Conservation (phyloP, 2,329 filamentous ascomycete species). For the Atkinsonella hypoxylon region DNA sequence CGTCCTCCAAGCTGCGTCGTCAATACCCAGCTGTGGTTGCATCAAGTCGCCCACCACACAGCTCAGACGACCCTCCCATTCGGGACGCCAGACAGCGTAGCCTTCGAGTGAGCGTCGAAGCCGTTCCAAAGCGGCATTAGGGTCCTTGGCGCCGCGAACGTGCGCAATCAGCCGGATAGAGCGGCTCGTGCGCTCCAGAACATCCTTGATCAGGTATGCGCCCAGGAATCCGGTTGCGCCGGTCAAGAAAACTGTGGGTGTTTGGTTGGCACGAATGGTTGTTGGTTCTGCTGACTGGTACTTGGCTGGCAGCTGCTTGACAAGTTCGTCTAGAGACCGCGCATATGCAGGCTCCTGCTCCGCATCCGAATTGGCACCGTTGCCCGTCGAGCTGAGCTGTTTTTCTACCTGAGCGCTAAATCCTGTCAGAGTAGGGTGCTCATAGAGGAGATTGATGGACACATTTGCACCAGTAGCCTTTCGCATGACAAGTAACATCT, state of each 20-base stretch:
- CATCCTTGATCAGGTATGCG: constrained; percentile 63
- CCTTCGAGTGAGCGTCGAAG: constrained; percentile 56
- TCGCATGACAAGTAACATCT: constrained; percentile 54
- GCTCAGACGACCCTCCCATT: constrained; percentile 53
- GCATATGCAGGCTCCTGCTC: constrained; percentile 40
- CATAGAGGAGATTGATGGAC: constrained; percentile 20
- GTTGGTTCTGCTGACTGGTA: constrained; percentile 25
- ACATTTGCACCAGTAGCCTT: constrained; percentile 19
- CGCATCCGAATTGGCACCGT: constrained; percentile 17
- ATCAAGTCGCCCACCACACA: constrained; percentile 64
- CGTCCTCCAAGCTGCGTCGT: constrained; percentile 49
- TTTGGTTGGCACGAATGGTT: constrained; percentile 16
- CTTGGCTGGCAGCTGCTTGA: constrained; percentile 32
- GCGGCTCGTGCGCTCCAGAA: constrained; percentile 38
- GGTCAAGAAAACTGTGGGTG: constrained; percentile 61
- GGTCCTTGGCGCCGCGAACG: constrained; percentile 53
- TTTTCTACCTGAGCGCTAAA: constrained; percentile 19
- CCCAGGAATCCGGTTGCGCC: constrained; percentile 74
- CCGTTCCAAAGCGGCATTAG: constrained; percentile 48
- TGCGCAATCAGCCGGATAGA: constrained; percentile 49
- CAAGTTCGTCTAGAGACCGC: constrained; percentile 39
- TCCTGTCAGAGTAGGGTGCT: constrained; percentile 16
- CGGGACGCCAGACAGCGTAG: constrained; percentile 67
- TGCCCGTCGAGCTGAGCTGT: constrained; percentile 11
- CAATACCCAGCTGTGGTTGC: constrained; percentile 62